phyloP scores from a whole-genome alignment of 2,329 filamentous ascomycete species.

The Gremmenia infestans region DNA sequence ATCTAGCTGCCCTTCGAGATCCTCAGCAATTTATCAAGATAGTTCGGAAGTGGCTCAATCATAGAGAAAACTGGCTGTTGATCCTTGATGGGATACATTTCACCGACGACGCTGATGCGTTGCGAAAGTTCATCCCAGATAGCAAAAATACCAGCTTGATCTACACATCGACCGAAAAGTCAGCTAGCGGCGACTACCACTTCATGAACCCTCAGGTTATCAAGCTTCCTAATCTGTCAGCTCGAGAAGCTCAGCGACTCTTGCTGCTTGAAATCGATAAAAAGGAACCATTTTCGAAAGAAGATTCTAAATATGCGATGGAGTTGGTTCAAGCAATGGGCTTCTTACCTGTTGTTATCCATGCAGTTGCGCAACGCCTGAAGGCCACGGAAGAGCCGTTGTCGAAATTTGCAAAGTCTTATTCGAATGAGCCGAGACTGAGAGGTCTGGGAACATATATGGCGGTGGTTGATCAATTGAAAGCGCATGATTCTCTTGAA shows the following conservation, averaged over 20 bases:
- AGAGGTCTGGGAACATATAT: conserved; percentile 44
- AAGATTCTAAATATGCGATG: conserved; percentile 52
- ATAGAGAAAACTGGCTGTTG: conserved; percentile 59
- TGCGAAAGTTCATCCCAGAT: conserved; percentile 61
- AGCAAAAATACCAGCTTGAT: conserved; percentile 59
- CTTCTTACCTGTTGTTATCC: conserved; percentile 62
- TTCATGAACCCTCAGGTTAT: conserved; percentile 56
- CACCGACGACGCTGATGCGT: conserved; percentile 44
- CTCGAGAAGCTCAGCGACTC: conserved; percentile 54
- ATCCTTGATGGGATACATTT: conserved; percentile 64
- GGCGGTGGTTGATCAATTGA: conserved; percentile 45
- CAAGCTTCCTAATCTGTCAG: conserved; percentile 48
- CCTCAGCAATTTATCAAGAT: conserved; percentile 47
- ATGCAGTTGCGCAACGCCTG: conserved; percentile 58
- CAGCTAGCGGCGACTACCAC: conserved; percentile 48
- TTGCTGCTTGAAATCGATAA: conserved; percentile 60
- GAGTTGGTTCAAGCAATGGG: conserved; percentile 60
- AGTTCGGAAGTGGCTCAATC: conserved; percentile 58
- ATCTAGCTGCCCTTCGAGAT: conserved; percentile 23
- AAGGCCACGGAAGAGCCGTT: conserved; percentile 57
- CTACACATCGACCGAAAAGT: conserved; percentile 61
- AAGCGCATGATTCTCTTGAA: conserved; percentile 42
- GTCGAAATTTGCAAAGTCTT: conserved; percentile 54
- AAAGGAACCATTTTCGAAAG: conserved; percentile 44
- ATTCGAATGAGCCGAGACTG: conserved; percentile 50